Conservation (phyloP, 2,329 filamentous ascomycete genomes). For the Epichloe sylvatica region DNA sequence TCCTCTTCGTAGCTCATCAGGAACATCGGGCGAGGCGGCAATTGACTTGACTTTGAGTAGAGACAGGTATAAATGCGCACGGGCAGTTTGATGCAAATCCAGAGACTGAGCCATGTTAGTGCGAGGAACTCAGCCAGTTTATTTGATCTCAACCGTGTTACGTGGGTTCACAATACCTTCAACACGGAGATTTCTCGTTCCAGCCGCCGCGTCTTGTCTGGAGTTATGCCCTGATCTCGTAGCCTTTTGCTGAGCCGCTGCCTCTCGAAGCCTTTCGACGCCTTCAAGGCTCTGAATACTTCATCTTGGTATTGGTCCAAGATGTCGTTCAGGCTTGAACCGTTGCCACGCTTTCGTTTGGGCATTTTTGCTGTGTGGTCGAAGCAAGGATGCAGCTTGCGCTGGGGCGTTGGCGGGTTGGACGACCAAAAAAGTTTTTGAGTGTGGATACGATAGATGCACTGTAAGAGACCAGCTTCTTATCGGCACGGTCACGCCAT, state of each 20-base stretch:
- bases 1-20: conserved; percentile 31
- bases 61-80: conserved; percentile 40
- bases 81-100: conserved; percentile 43
- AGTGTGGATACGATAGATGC: not conserved
- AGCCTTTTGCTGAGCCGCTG: conserved; percentile 56
- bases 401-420: not conserved
- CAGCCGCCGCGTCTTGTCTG: conserved; percentile 43
- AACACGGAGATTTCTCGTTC: conserved; percentile 45
- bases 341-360: conserved; percentile 41
- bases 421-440: not conserved
- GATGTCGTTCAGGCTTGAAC: conserved; percentile 32
- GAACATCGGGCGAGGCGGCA: conserved; percentile 35
- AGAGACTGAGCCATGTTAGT: conserved; percentile 28
- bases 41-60: conserved; percentile 40
- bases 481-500: not conserved
- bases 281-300: conserved; percentile 54
- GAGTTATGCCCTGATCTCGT: conserved; percentile 29
- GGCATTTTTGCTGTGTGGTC: conserved; percentile 26
- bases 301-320: conserved; percentile 44
- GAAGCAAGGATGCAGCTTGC: not conserved
- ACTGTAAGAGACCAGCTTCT: not conserved
- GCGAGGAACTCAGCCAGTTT: not conserved
- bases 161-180: conserved; percentile 25
- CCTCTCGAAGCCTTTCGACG: conserved; percentile 61
- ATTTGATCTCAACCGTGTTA: too few species aligned